These are phyloP conservation scores for Berkeleyomyces rouxiae DNA, from an alignment of 2,329 filamentous ascomycete genomes.

Conservation along the genomic window DNA sequence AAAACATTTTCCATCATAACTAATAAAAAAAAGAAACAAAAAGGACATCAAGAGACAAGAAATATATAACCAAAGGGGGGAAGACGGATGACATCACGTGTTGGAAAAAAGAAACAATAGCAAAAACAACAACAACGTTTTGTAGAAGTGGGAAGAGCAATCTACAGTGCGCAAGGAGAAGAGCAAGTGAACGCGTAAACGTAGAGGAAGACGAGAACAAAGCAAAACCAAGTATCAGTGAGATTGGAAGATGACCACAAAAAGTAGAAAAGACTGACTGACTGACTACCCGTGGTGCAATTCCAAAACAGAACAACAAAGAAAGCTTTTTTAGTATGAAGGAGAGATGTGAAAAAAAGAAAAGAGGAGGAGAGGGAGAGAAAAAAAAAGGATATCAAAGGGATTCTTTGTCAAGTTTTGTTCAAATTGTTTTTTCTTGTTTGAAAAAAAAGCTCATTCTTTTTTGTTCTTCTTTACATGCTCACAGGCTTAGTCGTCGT, in stretches of 20 bases:
- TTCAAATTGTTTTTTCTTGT: not conserved
- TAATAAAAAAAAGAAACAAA: not conserved
- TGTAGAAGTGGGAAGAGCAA: too few species aligned
- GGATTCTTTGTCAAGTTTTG: slow-evolving; percentile 5
- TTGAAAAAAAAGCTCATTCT: not conserved
- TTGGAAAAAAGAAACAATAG: not conserved
- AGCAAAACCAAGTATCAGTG: not conserved
- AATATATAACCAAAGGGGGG: not conserved
- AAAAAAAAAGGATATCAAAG: not conserved
- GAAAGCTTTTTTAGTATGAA: not conserved
- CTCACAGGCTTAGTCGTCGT: slow-evolving; percentile 32
- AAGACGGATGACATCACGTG: not conserved
- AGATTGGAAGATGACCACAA: not conserved
- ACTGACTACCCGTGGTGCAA: too few species aligned
- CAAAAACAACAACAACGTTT: too few species aligned
- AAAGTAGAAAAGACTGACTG: too few species aligned
- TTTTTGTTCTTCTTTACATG: slow-evolving; percentile 1
- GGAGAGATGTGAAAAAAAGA: not conserved
- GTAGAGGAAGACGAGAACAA: not conserved
- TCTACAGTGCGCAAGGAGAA: too few species aligned
- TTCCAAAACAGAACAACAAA: not conserved
- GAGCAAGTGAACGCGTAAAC: not conserved
- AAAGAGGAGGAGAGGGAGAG: not conserved
- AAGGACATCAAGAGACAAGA: not conserved
- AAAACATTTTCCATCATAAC: slow-evolving; percentile 1